A percentile compares a stretch with the other conserved stretches of the same genome.
Conservation (phyloP, 1,139 yeast species). For the Yamadazyma siamensis region DNA sequence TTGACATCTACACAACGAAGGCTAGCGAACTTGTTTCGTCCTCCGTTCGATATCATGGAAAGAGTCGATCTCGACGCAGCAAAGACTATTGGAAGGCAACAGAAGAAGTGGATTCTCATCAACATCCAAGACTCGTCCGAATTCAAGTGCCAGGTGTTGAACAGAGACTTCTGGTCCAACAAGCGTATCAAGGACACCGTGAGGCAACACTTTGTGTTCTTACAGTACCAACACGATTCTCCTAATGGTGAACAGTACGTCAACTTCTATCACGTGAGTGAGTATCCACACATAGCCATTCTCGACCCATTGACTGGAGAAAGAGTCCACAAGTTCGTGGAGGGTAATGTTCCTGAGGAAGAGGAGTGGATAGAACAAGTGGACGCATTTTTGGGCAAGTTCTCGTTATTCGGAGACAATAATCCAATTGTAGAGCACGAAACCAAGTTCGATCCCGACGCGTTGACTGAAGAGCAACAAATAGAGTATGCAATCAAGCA, state of each 20-base stretch:
- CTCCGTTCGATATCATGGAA: conserved; percentile 87
- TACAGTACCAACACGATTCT: conserved; percentile 79
- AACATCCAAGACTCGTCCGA: conserved; percentile 85
- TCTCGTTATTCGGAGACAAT: conserved; percentile 59
- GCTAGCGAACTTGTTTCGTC: conserved; percentile 78
- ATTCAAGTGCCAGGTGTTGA: conserved; percentile 84
- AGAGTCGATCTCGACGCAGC: conserved; percentile 70
- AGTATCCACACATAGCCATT: conserved; percentile 85
- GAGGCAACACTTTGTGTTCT: conserved; percentile 65
- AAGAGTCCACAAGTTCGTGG: conserved; percentile 67
- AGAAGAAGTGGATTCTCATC: conserved; percentile 77
- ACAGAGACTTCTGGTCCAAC: conserved; percentile 91
- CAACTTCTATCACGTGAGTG: conserved; percentile 64
- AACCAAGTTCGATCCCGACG: conserved; percentile 52
- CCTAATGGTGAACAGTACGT: conserved; percentile 67
- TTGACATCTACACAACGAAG: conserved; percentile 64
- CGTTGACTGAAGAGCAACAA: conserved; percentile 81
- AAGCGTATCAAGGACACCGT: conserved; percentile 62
- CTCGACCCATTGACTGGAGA: conserved; percentile 96
- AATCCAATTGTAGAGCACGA: conserved; percentile 68
- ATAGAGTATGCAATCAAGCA: conserved; percentile 73
- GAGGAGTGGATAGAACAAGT: conserved; percentile 60
- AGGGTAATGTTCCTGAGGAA: conserved; percentile 55
- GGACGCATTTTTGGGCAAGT: conserved; percentile 55
- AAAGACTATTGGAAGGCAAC: conserved; percentile 57